Conservation (phyloP, 2,329 filamentous ascomycete genomes). For the Camillea tinctor region DNA sequence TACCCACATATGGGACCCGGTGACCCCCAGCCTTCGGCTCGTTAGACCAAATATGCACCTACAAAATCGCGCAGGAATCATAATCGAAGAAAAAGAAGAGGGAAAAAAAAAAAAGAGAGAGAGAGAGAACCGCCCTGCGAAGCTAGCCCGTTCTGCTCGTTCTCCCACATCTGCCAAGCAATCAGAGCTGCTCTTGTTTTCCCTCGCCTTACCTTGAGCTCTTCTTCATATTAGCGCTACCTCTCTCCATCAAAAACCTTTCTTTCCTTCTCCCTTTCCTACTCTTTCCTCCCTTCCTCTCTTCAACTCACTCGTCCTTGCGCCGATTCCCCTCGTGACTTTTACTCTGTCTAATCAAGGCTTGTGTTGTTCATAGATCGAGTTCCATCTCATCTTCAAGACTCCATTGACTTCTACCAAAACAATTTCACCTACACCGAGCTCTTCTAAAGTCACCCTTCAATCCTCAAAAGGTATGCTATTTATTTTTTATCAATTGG, state of each 20-base stretch:
- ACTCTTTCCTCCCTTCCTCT: slow-evolving; percentile 20
- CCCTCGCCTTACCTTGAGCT: slow-evolving; percentile 21
- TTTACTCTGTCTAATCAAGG: slow-evolving; percentile 29
- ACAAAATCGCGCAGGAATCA: slow-evolving; percentile 33
- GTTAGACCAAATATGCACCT: slow-evolving; percentile 19
- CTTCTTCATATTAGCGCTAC: slow-evolving; percentile 29
- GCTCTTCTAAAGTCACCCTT: slow-evolving; percentile 10
- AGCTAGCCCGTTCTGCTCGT: slow-evolving; percentile 23
- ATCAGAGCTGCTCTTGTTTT: slow-evolving; percentile 27
- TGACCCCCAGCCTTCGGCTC: slow-evolving; percentile 14
- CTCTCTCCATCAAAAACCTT: slow-evolving; percentile 24
- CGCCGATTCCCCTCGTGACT: slow-evolving; percentile 19
- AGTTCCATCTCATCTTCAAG: slow-evolving; percentile 19
- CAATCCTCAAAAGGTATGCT: slow-evolving; percentile 15
- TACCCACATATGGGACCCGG: slow-evolving; percentile 27
- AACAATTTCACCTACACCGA: slow-evolving; percentile 12
- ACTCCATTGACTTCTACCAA: slow-evolving; percentile 5
- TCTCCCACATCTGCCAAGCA: slow-evolving; percentile 30
- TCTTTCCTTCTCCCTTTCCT: slow-evolving; percentile 19
- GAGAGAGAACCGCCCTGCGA: slow-evolving; percentile 18
- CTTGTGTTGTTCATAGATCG: slow-evolving; percentile 35
- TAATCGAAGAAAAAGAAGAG: slow-evolving; percentile 10
- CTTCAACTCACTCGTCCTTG: slow-evolving; percentile 37
- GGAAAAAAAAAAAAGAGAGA: slow-evolving; percentile 16
- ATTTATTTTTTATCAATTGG: slow-evolving; percentile 18